Percentiles rank a stretch among this genome's conserved stretches.
These are phyloP conservation scores for Aspergillus baeticus DNA, from an alignment of 495 filamentous ascomycete species.

Conservation along the genomic window DNA sequence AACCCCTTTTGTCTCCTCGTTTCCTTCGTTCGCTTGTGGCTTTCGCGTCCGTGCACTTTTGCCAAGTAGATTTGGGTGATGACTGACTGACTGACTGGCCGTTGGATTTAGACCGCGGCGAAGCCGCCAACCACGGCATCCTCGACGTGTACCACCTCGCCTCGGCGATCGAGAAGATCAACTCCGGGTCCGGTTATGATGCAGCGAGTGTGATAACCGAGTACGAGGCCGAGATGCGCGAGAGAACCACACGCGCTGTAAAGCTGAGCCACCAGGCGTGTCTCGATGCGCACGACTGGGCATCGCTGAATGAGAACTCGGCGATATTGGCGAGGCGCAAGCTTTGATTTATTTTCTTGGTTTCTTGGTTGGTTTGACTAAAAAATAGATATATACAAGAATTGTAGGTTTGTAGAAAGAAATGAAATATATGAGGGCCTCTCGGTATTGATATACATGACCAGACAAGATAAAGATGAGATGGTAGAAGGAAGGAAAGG, in stretches of 20 bases:
- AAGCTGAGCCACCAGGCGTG: conserved; percentile 56
- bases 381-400: too few species aligned
- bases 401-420: too few species aligned
- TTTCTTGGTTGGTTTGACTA: too few species aligned
- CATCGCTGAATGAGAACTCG: conserved; percentile 27
- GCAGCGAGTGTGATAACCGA: conserved; percentile 37
- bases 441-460: too few species aligned
- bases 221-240: conserved; percentile 54
- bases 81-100: not conserved
- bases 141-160: conserved; percentile 39
- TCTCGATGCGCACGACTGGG: conserved; percentile 58
- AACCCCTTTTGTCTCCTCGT: too few species aligned
- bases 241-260: conserved; percentile 50
- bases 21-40: too few species aligned
- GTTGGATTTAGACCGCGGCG: conserved; percentile 51
- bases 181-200: conserved; percentile 12
- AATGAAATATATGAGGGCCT: too few species aligned
- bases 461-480: too few species aligned
- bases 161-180: conserved; percentile 20
- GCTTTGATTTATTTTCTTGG: too few species aligned
- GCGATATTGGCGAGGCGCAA: conserved; percentile 29
- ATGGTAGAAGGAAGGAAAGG: too few species aligned
- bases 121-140: conserved; percentile 58
- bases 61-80: too few species aligned
- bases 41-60: too few species aligned